Evolutionary conservation across 2,329 filamentous ascomycete genomes (phyloP).

Genomic region (Epichloe sylvatica): DNA sequence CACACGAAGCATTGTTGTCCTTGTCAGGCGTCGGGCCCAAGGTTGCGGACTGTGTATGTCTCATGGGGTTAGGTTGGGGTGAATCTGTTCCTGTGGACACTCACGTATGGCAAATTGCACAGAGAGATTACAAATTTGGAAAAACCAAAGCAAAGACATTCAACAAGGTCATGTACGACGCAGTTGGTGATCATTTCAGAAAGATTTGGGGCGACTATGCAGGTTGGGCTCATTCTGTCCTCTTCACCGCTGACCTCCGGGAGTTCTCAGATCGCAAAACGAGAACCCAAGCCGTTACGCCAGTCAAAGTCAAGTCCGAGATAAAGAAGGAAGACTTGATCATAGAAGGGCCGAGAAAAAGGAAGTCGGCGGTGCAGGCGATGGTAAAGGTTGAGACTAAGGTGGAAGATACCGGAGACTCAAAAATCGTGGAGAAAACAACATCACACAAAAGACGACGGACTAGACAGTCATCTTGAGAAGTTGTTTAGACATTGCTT

Average conservation of each 20-base stretch:
- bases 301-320: neutral
- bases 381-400: conserved; percentile 9
- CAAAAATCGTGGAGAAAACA: conserved; percentile 10
- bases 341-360: conserved; percentile 16
- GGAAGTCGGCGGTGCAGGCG: conserved; percentile 9
- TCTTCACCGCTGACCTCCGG: conserved; percentile 86
- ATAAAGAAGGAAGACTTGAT: conserved; percentile 13
- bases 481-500: neutral
- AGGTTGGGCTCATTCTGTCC: conserved; percentile 92
- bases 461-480: conserved; percentile 7
- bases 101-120: conserved; percentile 97
- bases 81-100: conserved; percentile 94
- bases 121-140: conserved; percentile 87
- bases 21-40: conserved; percentile 90
- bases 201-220: conserved; percentile 83
- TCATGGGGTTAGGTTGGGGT: conserved; percentile 93
- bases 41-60: conserved; percentile 87
- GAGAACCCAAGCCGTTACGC: conserved; percentile 2
- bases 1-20: conserved; percentile 65
- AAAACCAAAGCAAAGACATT: conserved; percentile 73
- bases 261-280: conserved; percentile 58
- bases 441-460: conserved; percentile 17
- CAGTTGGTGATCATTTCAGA: conserved; percentile 80
- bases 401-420: conserved; percentile 11
- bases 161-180: conserved; percentile 78